Evolutionary conservation across 2,329 filamentous ascomycete species (phyloP).

Genomic region (Exophiala phaeomuriformis): DNA sequence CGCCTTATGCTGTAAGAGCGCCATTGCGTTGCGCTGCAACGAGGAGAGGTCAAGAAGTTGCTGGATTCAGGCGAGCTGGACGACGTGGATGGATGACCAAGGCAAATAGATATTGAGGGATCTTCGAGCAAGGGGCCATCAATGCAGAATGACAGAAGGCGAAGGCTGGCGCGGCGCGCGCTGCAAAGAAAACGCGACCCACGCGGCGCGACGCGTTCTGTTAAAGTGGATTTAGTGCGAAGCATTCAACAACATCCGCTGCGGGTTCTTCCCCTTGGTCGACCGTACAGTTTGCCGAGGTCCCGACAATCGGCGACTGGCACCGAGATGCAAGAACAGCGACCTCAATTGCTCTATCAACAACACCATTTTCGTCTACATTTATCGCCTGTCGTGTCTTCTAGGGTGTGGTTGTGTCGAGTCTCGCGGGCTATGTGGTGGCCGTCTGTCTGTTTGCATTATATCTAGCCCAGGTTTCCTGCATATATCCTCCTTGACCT

Average conservation of each 20-base stretch:
- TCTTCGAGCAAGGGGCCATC: background rate
- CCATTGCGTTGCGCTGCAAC: conserved; percentile 53
- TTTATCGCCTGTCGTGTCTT: no score
- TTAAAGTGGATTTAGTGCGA: background rate
- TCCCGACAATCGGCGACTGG: background rate
- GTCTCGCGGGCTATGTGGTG: no score
- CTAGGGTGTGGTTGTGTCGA: no score
- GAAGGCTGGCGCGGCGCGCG: background rate
- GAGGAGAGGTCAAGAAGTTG: background rate
- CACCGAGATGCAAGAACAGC: background rate
- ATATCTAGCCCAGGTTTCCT: no score
- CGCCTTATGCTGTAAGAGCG: conserved; percentile 70
- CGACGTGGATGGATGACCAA: background rate
- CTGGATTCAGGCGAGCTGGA: background rate
- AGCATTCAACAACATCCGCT: background rate
- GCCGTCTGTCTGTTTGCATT: no score
- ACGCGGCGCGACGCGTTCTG: background rate
- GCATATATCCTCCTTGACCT: no score
- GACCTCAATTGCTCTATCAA: background rate
- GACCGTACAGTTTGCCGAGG: background rate
- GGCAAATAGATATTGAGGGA: background rate
- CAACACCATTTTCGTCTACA: no score
- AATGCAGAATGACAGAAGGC: background rate
- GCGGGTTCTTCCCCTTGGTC: background rate
- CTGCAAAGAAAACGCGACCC: conserved; percentile 4